Base-by-base conservation (phyloP, 257 asterid species). In the Lantana camara region DNA sequence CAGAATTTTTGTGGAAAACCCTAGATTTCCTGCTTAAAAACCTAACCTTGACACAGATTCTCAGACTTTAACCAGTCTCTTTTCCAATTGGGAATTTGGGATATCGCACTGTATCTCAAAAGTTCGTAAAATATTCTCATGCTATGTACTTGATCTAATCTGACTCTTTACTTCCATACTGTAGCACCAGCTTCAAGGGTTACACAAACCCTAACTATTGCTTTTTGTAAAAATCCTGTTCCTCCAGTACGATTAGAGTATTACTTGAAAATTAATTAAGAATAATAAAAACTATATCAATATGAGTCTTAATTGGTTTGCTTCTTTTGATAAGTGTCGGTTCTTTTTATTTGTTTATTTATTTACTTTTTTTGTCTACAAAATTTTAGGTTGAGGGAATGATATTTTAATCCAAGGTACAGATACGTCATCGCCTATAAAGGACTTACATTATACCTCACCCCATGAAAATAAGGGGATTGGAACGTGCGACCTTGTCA, bases 11-110 rank as follows among this genome's bases (percentile, higher is more conserved):
- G 63, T 7, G 54, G 15, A 64, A 27, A 76, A 71, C 71, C 81
- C 78, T 77, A 77, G 69, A 55, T 63, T 38, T 67, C 65, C 45
- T 57, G 72, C 63, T 58, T 53, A 12, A 72, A 76, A 72, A 60
- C 67, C 75, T 63, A 74, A 63, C 20, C 42, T 75, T 64, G 38
- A 44, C 64, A 38, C 44, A 60, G 9, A 50, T 50, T 37, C 41
- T 38, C 57, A 34, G 24, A 19, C 60, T 50, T 42, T 35, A 52
- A 20, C 35, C 22, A 67, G 10, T 24, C 38, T 48, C 44, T 38
- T 61, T 59, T 57, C 54, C 13, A 50, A n/a, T n/a, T n/a, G n/a
- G n/a, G n/a, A n/a, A n/a, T n/a, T 68, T 69, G 72, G 75, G 72
- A 66, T 57, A 44, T 76, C 41, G 60, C 48, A 40, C 56, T 30